Evolutionary conservation across 768 basidiomycete species (phyloP).

Genomic region (Lactifluus rugatus): DNA sequence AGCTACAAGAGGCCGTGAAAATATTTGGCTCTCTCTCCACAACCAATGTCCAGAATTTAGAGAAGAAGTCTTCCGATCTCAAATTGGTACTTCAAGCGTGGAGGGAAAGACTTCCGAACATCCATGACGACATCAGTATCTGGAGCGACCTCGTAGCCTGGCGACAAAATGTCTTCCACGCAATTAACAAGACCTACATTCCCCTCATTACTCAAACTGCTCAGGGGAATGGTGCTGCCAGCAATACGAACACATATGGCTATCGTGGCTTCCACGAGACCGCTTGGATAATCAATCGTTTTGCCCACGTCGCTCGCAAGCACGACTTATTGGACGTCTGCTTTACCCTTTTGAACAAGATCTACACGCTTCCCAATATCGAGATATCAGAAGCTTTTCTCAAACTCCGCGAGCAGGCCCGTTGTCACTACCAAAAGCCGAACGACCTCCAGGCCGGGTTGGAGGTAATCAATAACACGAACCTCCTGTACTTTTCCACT

Average conservation of each 20-base stretch:
- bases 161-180: slow-evolving; percentile 96
- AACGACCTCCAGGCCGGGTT: slow-evolving; percentile 89
- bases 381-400: slow-evolving; percentile 99
- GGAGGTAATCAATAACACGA: slow-evolving; percentile 99
- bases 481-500: slow-evolving; percentile 93
- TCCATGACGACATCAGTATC: slow-evolving; percentile 94
- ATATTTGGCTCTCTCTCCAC: slow-evolving; percentile 86
- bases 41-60: slow-evolving; percentile 81
- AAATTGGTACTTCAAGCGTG: slow-evolving; percentile 96
- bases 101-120: slow-evolving; percentile 92
- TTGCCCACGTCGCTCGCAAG: slow-evolving; percentile 96
- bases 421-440: slow-evolving; percentile 94
- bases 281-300: slow-evolving; percentile 99
- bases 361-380: slow-evolving; percentile 98
- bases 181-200: slow-evolving; percentile 93
- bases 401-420: slow-evolving; percentile 96
- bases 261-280: slow-evolving; percentile 98
- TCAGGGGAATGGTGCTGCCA: slow-evolving; percentile 40
- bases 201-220: slow-evolving; percentile 61
- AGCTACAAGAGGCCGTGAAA: slow-evolving; percentile 89
- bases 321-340: slow-evolving; percentile 95
- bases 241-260: slow-evolving; percentile 71
- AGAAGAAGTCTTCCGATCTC: slow-evolving; percentile 89
- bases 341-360: slow-evolving; percentile 88
- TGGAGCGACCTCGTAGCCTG: slow-evolving; percentile 99